phyloP scores from a whole-genome alignment of 208 protist species.

The Borovskyia barvae region DNA sequence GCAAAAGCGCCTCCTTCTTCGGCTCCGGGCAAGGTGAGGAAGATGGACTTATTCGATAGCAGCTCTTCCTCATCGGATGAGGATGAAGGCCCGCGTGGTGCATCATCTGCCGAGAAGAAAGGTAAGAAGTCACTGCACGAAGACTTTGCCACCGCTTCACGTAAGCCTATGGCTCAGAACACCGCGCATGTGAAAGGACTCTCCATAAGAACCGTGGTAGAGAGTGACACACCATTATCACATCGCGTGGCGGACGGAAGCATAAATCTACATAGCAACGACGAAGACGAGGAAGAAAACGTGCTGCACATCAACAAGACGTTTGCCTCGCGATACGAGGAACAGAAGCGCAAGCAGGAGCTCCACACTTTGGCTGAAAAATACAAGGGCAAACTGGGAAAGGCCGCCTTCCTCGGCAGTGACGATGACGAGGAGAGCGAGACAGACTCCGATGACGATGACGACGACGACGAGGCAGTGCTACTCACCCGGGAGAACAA shows the following conservation, averaged over 20 bases:
- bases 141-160: too few species aligned
- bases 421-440: slow-evolving; percentile 1
- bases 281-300: slow-evolving; percentile 1
- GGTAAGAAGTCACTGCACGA: too few species aligned
- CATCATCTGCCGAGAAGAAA: too few species aligned
- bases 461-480: slow-evolving; percentile 76
- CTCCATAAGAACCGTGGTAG: slow-evolving; percentile 3
- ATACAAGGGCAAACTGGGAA: slow-evolving; percentile 60
- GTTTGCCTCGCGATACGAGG: slow-evolving; percentile 84
- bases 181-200: slow-evolving; percentile 15
- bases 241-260: too few species aligned
- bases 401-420: slow-evolving; percentile 3
- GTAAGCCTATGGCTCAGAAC: neutral
- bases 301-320: slow-evolving; percentile 69
- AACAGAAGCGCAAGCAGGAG: slow-evolving; percentile 89
- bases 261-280: too few species aligned
- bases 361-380: slow-evolving; percentile 82
- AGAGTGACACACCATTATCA: neutral
- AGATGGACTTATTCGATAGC: slow-evolving; percentile 33
- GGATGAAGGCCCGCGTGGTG: too few species aligned
- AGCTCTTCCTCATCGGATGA: slow-evolving; percentile 17
- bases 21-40: slow-evolving; percentile 17
- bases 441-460: slow-evolving; percentile 18
- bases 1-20: neutral
- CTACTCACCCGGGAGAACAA: slow-evolving; percentile 79